Evolutionary conservation across 2,329 filamentous ascomycete species (phyloP).

Genomic region (Pyrenochaeta sp.): DNA sequence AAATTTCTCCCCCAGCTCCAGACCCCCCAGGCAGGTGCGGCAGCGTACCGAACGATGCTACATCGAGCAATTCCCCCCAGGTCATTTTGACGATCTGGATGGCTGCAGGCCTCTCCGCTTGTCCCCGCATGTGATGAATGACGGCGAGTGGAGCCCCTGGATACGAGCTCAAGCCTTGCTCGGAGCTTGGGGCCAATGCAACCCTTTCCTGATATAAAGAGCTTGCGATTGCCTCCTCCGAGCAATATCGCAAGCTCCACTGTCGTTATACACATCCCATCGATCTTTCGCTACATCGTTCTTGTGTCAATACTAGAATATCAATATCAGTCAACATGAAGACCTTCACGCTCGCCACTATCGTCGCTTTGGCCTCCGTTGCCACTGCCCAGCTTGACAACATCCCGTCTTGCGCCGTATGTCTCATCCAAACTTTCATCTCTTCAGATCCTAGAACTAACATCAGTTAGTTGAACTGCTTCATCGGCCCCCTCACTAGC

Average conservation of each 20-base stretch:
- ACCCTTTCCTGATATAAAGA: constrained; percentile 28
- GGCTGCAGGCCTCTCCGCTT: constrained; percentile 4
- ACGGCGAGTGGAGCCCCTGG: constrained; percentile 18
- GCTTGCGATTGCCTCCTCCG: constrained; percentile 11
- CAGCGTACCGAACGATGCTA: constrained; percentile 17
- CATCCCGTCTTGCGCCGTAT: constrained; percentile 58
- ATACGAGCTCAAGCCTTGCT: constrained; percentile 22
- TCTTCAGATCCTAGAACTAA: constrained; percentile 20
- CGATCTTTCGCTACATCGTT: constrained; percentile 23
- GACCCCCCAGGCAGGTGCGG: constrained; percentile 10
- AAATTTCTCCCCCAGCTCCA: constrained; percentile 17
- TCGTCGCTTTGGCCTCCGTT: constrained; percentile 55
- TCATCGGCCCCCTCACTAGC: constrained; percentile 50
- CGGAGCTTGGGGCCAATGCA: constrained; percentile 15
- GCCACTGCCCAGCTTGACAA: constrained; percentile 57
- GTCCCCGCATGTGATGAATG: constrained; percentile 34
- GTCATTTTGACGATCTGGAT: constrained; percentile 23
- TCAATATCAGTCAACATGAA: constrained; percentile 44
- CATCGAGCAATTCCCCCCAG: constrained; percentile 21
- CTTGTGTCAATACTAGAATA: constrained; percentile 13
- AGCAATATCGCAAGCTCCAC: constrained; percentile 11
- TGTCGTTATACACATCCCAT: constrained; percentile 20
- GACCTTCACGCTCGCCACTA: constrained; percentile 47
- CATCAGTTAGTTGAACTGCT: constrained; percentile 55
- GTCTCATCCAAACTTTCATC: constrained; percentile 17